phyloP scores from a whole-genome alignment of 2,329 filamentous ascomycete genomes.

The Calonectria ilicicola region DNA sequence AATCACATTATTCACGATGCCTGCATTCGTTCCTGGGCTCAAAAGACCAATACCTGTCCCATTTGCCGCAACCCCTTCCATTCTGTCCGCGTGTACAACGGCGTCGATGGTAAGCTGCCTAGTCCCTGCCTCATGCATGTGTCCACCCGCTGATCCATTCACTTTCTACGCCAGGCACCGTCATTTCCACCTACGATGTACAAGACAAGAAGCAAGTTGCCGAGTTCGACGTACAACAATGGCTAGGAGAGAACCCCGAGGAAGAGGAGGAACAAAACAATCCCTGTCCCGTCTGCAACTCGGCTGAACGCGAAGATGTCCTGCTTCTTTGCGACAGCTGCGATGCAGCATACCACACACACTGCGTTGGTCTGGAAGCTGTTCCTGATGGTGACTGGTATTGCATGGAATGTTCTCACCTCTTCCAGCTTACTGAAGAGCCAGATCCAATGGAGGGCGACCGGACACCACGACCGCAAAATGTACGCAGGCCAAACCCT shows the following conservation, averaged over 20 bases:
- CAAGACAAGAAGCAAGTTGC: constrained; percentile 90
- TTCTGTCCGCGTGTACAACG: constrained; percentile 84
- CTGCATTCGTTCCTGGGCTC: constrained; percentile 93
- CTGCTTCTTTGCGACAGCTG: constrained; percentile 93
- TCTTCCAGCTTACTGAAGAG: constrained; percentile 54
- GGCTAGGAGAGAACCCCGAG: constrained; percentile 79
- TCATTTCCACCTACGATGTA: constrained; percentile 72
- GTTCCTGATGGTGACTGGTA: constrained; percentile 88
- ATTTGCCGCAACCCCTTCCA: constrained; percentile 96
- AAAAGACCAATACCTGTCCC: constrained; percentile 96
- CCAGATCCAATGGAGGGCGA: constrained; percentile 49
- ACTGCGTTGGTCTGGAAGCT: constrained; percentile 85
- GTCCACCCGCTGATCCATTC: constrained; percentile 33
- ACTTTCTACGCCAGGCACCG: constrained; percentile 57
- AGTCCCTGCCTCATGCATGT: constrained; percentile 29
- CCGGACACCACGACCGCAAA: constrained; percentile 46
- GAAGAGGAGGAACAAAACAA: constrained; percentile 75
- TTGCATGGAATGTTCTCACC: constrained; percentile 82
- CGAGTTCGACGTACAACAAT: constrained; percentile 84
- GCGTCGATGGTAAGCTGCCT: constrained; percentile 77
- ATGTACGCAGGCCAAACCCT: constrained; percentile 46
- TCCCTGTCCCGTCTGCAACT: constrained; percentile 88
- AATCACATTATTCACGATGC: constrained; percentile 93
- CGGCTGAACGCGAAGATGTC: constrained; percentile 83
- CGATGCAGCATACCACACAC: constrained; percentile 89